phyloP scores from a whole-genome alignment of 257 asterid species.

The Nicotiana noctiflora region DNA sequence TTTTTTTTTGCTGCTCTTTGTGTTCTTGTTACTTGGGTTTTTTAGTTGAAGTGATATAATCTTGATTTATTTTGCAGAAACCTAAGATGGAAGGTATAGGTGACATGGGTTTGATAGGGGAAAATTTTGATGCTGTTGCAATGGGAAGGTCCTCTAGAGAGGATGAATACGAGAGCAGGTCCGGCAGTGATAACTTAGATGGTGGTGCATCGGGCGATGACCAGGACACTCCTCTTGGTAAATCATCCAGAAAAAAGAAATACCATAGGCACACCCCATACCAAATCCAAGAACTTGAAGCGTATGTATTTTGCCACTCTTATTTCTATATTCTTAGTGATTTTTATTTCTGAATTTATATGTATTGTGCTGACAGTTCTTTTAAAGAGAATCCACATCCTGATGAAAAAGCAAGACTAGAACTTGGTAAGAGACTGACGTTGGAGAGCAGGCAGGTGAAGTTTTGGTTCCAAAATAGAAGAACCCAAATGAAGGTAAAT shows the following conservation, averaged over 20 bases:
- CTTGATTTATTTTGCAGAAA: slow-evolving; percentile 28
- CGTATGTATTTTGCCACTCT: slow-evolving; percentile 24
- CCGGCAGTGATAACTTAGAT: slow-evolving; percentile 67
- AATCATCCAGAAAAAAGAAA: slow-evolving; percentile 41
- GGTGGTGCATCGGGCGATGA: slow-evolving; percentile 60
- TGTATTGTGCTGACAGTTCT: slow-evolving; percentile 28
- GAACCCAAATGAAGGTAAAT: slow-evolving; percentile 90
- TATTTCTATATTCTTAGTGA: neutral
- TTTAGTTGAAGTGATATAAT: neutral
- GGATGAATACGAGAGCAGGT: slow-evolving; percentile 56
- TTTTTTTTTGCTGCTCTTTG: neutral
- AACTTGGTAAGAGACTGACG: slow-evolving; percentile 55
- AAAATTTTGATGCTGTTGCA: slow-evolving; percentile 27
- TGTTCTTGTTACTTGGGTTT: slow-evolving; percentile 6
- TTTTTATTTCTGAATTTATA: neutral
- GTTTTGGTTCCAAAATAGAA: slow-evolving; percentile 86
- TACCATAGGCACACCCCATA: slow-evolving; percentile 60
- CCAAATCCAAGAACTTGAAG: slow-evolving; percentile 85
- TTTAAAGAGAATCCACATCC: slow-evolving; percentile 94
- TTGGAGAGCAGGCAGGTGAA: slow-evolving; percentile 74
- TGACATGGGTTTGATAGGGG: slow-evolving; percentile 51
- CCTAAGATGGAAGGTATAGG: slow-evolving; percentile 70
- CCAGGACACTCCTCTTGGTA: slow-evolving; percentile 32
- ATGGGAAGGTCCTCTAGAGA: slow-evolving; percentile 32
- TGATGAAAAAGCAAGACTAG: slow-evolving; percentile 71